These are phyloP conservation scores for Tillandsia leiboldiana DNA, from an alignment of 176 grass and related monocot species.

Conservation along the genomic window DNA sequence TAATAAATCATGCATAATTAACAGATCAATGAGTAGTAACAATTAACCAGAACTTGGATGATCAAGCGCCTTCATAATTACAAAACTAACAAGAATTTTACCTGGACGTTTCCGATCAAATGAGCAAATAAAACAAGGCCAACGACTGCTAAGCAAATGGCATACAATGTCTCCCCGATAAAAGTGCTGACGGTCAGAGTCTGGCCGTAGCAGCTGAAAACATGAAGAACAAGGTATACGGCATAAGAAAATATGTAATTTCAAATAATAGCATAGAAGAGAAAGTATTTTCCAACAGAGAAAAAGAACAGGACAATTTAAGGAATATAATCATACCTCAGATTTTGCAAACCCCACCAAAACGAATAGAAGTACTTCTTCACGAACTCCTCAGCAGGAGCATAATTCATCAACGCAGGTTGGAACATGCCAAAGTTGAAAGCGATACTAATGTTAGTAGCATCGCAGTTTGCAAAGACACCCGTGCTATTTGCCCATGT, in stretches of 20 bases:
- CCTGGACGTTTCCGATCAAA: slow-evolving; percentile 99
- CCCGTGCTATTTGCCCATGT: slow-evolving; percentile 31
- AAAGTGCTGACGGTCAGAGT: slow-evolving; percentile 79
- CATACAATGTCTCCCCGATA: slow-evolving; percentile 86
- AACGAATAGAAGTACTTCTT: slow-evolving; percentile 96
- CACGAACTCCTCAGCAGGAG: slow-evolving; percentile 47
- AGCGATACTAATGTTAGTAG: not conserved
- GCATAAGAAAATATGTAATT: not conserved
- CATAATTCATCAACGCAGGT: slow-evolving; percentile 56
- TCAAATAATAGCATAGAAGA: not conserved
- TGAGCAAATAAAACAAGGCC: slow-evolving; percentile 89
- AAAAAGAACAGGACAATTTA: not conserved
- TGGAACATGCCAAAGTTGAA: slow-evolving; percentile 80
- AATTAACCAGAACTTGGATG: too few relatives aligned
- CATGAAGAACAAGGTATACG: slow-evolving; percentile 9
- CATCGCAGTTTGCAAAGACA: slow-evolving; percentile 49
- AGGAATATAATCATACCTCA: slow-evolving; percentile 47
- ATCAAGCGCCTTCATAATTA: too few relatives aligned
- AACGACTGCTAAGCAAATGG: slow-evolving; percentile 79
- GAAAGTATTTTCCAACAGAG: not conserved
- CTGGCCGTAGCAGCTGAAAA: slow-evolving; percentile 80
- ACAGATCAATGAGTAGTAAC: too few relatives aligned
- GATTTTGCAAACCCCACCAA: slow-evolving; percentile 98
- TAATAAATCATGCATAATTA: too few relatives aligned
- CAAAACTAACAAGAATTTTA: slow-evolving; percentile 11